phyloP scores from a whole-genome alignment of 192 early-diverging fungal genomes.

The Cetraspora pellucida region DNA sequence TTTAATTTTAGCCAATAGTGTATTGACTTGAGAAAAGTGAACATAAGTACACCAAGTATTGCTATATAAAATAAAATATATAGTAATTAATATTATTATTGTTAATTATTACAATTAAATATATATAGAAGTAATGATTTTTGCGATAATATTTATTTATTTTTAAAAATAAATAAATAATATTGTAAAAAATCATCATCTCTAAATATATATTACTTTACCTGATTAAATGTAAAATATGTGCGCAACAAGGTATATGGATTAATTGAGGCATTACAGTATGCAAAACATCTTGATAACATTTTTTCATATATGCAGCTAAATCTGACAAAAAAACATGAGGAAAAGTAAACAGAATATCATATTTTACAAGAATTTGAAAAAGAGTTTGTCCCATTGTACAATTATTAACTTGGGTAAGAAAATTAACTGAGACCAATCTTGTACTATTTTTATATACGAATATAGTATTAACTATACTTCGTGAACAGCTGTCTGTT shows the following conservation, averaged over 20 bases:
- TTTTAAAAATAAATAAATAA: too few species aligned
- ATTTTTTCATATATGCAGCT: constrained; percentile 6
- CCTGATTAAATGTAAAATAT: constrained; percentile 10
- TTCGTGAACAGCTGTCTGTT: background rate
- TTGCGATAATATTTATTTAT: too few species aligned
- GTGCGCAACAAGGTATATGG: background rate
- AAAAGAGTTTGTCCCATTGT: background rate
- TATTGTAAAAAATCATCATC: too few species aligned
- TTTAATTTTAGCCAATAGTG: background rate
- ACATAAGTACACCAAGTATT: background rate
- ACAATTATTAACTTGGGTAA: constrained; percentile 1
- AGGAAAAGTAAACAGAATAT: background rate
- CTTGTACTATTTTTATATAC: background rate
- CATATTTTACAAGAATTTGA: background rate
- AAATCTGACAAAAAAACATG: background rate
- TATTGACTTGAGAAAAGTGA: background rate
- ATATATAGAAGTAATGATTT: too few species aligned
- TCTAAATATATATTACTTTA: background rate
- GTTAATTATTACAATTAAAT: background rate
- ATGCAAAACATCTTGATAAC: background rate
- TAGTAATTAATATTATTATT: background rate
- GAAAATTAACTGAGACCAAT: constrained; percentile 8
- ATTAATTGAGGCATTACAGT: background rate
- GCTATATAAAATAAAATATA: background rate
- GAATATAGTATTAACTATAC: background rate